A percentile compares a stretch with the other conserved stretches of the same genome.
Conservation (phyloP, 176 grass and related monocot genomes). For the Bothriochloa decipiens region DNA sequence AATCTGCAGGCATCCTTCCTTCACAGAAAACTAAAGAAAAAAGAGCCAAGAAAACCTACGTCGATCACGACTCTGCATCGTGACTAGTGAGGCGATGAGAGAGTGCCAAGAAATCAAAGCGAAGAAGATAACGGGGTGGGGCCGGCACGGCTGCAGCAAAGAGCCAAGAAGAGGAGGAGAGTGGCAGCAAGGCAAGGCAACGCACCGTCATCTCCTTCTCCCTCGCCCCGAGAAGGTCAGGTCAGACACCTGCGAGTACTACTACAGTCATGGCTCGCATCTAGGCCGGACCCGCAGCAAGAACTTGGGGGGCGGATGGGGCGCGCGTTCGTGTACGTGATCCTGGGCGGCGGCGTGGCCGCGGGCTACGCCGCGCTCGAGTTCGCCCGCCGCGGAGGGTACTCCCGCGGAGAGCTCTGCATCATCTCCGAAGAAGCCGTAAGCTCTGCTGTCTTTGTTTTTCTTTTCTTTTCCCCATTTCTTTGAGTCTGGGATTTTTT, state of each 20-base stretch:
- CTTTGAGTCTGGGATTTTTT: not conserved
- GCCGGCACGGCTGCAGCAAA: constrained; percentile 15
- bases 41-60: not conserved
- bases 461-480: not conserved
- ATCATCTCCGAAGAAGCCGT: constrained; percentile 95
- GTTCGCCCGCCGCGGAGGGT: constrained; percentile 67
- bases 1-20: not conserved
- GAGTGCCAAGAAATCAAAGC: not conserved
- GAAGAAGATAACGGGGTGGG: constrained; percentile 43
- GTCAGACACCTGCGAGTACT: constrained; percentile 10
- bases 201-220: constrained; percentile 11
- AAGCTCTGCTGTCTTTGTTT: not conserved
- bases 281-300: constrained; percentile 18
- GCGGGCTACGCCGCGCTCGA: constrained; percentile 91
- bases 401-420: constrained; percentile 69
- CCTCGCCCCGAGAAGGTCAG: constrained; percentile 1
- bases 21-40: too few species aligned
- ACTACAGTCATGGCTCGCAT: constrained; percentile 39
- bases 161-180: not conserved
- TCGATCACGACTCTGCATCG: too few species aligned
- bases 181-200: constrained; percentile 21
- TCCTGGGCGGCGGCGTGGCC: constrained; percentile 92
- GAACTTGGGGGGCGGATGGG: constrained; percentile 44
- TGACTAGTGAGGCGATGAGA: not conserved
- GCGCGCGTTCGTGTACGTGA: constrained; percentile 78